phyloP scores from a whole-genome alignment of 805 yeast genomes.

The Yarrowia phangngaensis region DNA sequence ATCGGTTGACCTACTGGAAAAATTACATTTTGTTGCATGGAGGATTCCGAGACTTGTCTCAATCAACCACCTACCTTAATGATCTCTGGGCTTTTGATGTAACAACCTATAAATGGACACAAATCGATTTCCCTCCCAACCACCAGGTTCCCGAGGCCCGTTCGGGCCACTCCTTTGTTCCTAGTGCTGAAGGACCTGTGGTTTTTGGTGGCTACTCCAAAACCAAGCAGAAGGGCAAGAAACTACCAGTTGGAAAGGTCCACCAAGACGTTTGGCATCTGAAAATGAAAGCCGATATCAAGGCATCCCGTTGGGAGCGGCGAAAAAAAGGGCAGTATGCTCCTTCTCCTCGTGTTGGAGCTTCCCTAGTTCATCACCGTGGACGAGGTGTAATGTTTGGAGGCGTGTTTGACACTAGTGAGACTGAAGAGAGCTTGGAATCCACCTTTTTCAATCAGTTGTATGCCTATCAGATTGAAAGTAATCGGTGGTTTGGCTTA shows the following conservation, averaged over 20 bases:
- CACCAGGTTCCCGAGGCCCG: conserved; percentile 84
- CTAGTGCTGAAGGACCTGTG: conserved; percentile 74
- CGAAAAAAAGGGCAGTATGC: conserved; percentile 84
- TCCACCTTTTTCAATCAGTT: conserved; percentile 79
- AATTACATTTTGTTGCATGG: conserved; percentile 82
- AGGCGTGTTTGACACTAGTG: conserved; percentile 92
- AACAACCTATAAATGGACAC: conserved; percentile 84
- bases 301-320: conserved; percentile 80
- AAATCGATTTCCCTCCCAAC: conserved; percentile 78
- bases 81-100: conserved; percentile 94
- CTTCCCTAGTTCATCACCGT: conserved; percentile 81
- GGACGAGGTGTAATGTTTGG: conserved; percentile 93
- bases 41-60: conserved; percentile 87
- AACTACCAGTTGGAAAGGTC: conserved; percentile 86
- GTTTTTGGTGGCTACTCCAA: conserved; percentile 93
- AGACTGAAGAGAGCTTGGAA: conserved; percentile 86
- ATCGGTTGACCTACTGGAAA: conserved; percentile 86
- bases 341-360: conserved; percentile 93
- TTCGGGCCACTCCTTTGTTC: conserved; percentile 85
- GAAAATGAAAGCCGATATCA: conserved; percentile 80
- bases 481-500: conserved; percentile 83
- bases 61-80: conserved; percentile 72
- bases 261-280: conserved; percentile 80
- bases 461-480: conserved; percentile 76
- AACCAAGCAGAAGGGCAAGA: conserved; percentile 76